Percentiles rank a stretch among this genome's conserved stretches.
These are phyloP conservation scores for Candida frijolesensis DNA, from an alignment of 1,139 yeast genomes.

Conservation along the genomic window DNA sequence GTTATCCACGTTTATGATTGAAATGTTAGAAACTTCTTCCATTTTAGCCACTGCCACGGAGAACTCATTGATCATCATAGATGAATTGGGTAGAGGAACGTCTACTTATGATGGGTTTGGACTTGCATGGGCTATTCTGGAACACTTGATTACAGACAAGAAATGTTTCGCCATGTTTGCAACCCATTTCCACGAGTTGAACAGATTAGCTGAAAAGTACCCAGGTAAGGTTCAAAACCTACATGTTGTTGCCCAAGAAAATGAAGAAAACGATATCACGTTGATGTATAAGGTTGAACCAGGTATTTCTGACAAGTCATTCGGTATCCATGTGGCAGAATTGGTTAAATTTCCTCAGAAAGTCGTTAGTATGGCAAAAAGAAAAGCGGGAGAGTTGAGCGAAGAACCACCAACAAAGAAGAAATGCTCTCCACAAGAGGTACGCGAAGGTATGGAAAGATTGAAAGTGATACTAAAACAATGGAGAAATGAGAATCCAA, in stretches of 20 bases:
- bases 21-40: conserved; percentile 94
- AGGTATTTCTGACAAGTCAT: conserved; percentile 91
- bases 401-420: conserved; percentile 56
- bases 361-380: conserved; percentile 90
- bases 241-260: conserved; percentile 86
- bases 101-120: conserved; percentile 98
- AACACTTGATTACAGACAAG: conserved; percentile 70
- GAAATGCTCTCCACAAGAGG: conserved; percentile 56
- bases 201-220: conserved; percentile 68
- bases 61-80: conserved; percentile 86
- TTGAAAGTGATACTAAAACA: conserved; percentile 57
- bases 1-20: conserved; percentile 96
- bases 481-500: conserved; percentile 47
- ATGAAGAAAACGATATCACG: conserved; percentile 68
- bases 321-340: conserved; percentile 97
- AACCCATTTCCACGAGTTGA: conserved; percentile 95
- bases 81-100: conserved; percentile 95
- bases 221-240: conserved; percentile 65
- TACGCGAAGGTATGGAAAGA: conserved; percentile 55
- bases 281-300: conserved; percentile 87
- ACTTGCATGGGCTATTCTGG: conserved; percentile 94
- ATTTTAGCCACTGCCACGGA: conserved; percentile 83
- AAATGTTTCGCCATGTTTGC: conserved; percentile 88
- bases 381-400: conserved; percentile 88
- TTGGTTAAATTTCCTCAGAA: conserved; percentile 88